Conservation (phyloP, 164 flowering plant species). For the Macadamia tetraphylla region DNA sequence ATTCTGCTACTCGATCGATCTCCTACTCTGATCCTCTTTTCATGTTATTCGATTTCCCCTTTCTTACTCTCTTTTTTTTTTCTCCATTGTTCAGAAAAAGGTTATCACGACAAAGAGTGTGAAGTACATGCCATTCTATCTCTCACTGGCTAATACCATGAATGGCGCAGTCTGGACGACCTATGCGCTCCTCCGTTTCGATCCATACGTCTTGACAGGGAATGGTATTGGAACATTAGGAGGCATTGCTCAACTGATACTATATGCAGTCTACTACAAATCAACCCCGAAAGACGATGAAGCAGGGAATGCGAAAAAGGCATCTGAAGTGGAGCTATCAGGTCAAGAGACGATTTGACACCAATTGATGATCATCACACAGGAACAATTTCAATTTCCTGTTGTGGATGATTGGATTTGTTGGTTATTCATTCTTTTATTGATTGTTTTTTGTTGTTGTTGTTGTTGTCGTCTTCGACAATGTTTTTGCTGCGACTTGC, state of each 20-base stretch:
- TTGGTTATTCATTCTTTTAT: too few relatives aligned
- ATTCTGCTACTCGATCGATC: neutral
- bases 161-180: constrained; percentile 51
- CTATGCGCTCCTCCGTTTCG: constrained; percentile 56
- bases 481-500: too few relatives aligned
- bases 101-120: constrained; percentile 74
- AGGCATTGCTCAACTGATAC: neutral
- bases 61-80: neutral
- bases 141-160: constrained; percentile 36
- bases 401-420: too few relatives aligned
- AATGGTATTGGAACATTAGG: neutral
- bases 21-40: too few relatives aligned
- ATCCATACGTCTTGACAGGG: constrained; percentile 46
- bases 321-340: neutral
- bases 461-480: too few relatives aligned
- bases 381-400: too few relatives aligned
- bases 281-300: neutral
- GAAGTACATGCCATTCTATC: constrained; percentile 55
- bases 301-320: neutral
- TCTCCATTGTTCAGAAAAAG: constrained; percentile 28
- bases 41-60: too few relatives aligned
- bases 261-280: neutral
- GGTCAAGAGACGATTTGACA: too few relatives aligned
- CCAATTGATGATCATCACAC: too few relatives aligned
- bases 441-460: too few relatives aligned